A percentile compares a stretch with the other conserved stretches of the same genome.
Evolutionary conservation across 495 filamentous ascomycete genomes (phyloP).

Genomic region (Xylaria telfairii): DNA sequence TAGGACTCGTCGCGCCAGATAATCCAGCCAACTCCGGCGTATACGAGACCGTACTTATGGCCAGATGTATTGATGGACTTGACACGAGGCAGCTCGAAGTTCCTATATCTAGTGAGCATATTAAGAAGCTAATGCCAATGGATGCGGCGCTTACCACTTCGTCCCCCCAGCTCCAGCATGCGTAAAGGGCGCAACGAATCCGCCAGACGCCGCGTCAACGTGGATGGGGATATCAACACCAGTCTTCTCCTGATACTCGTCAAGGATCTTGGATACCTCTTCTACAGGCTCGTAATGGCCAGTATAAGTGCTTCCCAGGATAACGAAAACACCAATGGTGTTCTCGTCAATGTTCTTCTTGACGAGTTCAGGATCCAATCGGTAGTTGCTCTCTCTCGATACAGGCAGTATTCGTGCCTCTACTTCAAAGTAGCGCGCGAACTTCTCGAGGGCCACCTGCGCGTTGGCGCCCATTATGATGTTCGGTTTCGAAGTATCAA

Average conservation of each 20-base stretch:
- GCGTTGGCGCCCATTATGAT: slow-evolving; percentile 82
- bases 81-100: slow-evolving; percentile 73
- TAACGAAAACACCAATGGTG: slow-evolving; percentile 79
- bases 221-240: slow-evolving; percentile 75
- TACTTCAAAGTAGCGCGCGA: slow-evolving; percentile 78
- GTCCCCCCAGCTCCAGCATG: slow-evolving; percentile 62
- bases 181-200: slow-evolving; percentile 77
- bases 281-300: slow-evolving; percentile 80
- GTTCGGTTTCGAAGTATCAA: slow-evolving; percentile 69
- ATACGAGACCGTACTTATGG: slow-evolving; percentile 79
- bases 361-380: slow-evolving; percentile 68
- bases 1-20: slow-evolving; percentile 73
- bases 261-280: slow-evolving; percentile 67
- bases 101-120: slow-evolving; percentile 48
- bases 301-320: slow-evolving; percentile 76
- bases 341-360: slow-evolving; percentile 76
- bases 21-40: slow-evolving; percentile 75
- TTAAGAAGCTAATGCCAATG: not conserved
- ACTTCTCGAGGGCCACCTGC: slow-evolving; percentile 78
- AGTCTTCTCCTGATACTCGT: slow-evolving; percentile 67
- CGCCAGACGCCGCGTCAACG: slow-evolving; percentile 75
- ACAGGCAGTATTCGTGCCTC: slow-evolving; percentile 75
- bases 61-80: slow-evolving; percentile 78
- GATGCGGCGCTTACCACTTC: slow-evolving; percentile 57
- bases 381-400: slow-evolving; percentile 64